Conservation (phyloP, 305 asterid genomes). For the Petunia hybrid region DNA sequence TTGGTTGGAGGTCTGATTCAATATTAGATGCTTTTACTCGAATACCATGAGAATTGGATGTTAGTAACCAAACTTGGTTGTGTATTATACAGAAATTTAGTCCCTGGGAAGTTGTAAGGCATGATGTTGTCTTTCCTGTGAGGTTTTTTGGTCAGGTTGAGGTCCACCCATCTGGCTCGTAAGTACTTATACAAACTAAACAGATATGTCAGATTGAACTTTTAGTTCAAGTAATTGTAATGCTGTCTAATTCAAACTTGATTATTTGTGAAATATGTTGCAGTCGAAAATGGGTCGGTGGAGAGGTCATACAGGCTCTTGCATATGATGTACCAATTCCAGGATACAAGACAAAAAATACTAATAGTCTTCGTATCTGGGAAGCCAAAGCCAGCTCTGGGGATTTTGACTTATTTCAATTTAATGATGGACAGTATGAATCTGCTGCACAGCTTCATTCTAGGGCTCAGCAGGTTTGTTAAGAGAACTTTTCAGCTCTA, state of each 20-base stretch:
- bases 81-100: conserved; percentile 83
- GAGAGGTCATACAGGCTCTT: conserved; percentile 94
- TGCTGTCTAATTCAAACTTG: conserved; percentile 24
- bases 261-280: conserved; percentile 32
- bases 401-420: conserved; percentile 88
- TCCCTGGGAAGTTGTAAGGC: conserved; percentile 98
- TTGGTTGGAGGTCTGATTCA: conserved; percentile 89
- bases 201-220: conserved; percentile 22
- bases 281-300: conserved; percentile 97
- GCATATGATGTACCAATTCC: conserved; percentile 99
- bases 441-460: conserved; percentile 96
- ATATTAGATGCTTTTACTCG: neutral
- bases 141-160: conserved; percentile 94
- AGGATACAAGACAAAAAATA: conserved; percentile 97
- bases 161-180: conserved; percentile 87
- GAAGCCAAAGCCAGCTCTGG: conserved; percentile 91
- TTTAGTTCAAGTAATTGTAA: neutral
- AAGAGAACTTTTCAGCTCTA: conserved; percentile 30
- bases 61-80: conserved; percentile 34
- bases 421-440: conserved; percentile 97
- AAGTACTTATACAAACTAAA: conserved; percentile 54
- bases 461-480: conserved; percentile 88
- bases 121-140: conserved; percentile 90
- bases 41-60: conserved; percentile 28
- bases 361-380: conserved; percentile 98